These are phyloP conservation scores for Erodium moschatum DNA, from an alignment of 441 rosid species.

Conservation along the genomic window DNA sequence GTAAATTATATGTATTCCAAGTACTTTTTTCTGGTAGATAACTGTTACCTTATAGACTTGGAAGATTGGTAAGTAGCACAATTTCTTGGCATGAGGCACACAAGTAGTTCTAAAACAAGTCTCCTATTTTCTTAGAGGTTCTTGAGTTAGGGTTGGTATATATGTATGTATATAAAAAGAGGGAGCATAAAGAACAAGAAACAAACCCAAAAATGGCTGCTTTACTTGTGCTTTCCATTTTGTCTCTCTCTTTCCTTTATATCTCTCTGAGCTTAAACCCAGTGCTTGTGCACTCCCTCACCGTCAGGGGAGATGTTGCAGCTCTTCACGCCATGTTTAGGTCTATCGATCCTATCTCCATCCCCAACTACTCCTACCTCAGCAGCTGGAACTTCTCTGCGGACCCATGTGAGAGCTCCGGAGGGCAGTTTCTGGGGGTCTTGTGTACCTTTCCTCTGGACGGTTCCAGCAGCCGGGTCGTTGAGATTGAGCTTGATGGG, in stretches of 20 bases:
- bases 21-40: background rate
- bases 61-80: constrained; percentile 1
- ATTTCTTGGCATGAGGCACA: background rate
- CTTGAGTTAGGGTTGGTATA: background rate
- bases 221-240: background rate
- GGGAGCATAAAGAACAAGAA: background rate
- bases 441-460: constrained; percentile 36
- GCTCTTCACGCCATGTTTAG: constrained; percentile 31
- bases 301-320: constrained; percentile 25
- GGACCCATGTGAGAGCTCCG: constrained; percentile 46
- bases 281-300: constrained; percentile 1
- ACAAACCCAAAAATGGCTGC: background rate
- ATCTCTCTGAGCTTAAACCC: background rate
- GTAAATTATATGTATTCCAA: too few relatives aligned
- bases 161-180: background rate
- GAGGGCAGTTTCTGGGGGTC: constrained; percentile 37
- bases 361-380: constrained; percentile 35
- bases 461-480: constrained; percentile 32
- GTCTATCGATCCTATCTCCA: constrained; percentile 39
- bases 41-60: background rate
- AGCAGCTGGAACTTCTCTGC: constrained; percentile 40
- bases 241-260: background rate
- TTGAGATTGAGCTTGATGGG: constrained; percentile 38
- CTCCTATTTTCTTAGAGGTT: background rate
- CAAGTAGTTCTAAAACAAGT: constrained; percentile 2